A percentile compares a stretch with the other conserved stretches of the same genome.
Conservation (phyloP, 257 asterid species). For the Thymus quinquecostatus region DNA sequence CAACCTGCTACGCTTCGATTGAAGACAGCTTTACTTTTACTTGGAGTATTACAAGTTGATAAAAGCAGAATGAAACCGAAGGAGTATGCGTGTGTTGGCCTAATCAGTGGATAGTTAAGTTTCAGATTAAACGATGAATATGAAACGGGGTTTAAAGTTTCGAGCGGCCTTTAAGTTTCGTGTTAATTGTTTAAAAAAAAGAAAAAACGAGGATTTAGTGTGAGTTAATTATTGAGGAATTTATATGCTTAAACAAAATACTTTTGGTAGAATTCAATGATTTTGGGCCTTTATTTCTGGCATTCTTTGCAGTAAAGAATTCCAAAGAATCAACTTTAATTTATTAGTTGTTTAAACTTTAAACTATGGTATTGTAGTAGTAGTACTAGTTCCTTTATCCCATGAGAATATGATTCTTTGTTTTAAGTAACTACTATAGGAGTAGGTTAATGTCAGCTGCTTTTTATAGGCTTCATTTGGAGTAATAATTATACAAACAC, state of each 20-base stretch:
- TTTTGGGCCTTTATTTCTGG: constrained; percentile 2
- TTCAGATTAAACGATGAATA: background rate
- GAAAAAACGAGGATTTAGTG: background rate
- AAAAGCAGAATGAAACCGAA: too few relatives aligned
- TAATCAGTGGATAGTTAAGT: background rate
- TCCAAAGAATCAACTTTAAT: constrained; percentile 20
- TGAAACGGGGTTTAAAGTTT: too few relatives aligned
- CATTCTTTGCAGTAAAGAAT: background rate
- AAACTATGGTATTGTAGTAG: background rate
- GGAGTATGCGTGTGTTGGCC: background rate
- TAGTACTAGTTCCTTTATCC: background rate
- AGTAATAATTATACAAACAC: too few relatives aligned
- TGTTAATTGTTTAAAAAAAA: too few relatives aligned
- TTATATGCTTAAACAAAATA: background rate
- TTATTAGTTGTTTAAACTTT: background rate
- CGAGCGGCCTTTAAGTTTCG: too few relatives aligned
- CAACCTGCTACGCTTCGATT: constrained; percentile 29
- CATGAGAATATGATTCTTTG: constrained; percentile 23
- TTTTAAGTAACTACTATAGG: background rate
- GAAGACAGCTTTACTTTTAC: constrained; percentile 41
- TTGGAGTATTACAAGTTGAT: background rate
- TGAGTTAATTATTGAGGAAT: constrained; percentile 4
- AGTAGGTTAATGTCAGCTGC: too few relatives aligned
- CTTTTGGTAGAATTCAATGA: background rate
- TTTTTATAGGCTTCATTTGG: too few relatives aligned